These are phyloP conservation scores for Pseudozyma pruni DNA, from an alignment of 1,284 basidiomycete genomes.

Conservation along the genomic window DNA sequence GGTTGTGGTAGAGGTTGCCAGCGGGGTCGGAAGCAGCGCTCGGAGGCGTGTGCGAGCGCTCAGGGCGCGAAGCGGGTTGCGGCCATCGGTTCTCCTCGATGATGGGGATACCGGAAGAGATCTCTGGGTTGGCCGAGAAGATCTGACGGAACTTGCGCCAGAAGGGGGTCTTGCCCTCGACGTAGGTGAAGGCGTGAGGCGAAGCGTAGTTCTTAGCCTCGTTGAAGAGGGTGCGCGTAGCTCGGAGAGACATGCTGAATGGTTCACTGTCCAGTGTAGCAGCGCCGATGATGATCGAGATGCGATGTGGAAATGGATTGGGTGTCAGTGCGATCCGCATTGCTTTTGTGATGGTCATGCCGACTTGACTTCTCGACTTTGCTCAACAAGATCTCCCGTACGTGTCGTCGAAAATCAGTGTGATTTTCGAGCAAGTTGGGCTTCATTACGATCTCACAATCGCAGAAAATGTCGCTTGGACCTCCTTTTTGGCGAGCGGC, in stretches of 20 bases:
- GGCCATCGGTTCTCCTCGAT: slow-evolving; percentile 80
- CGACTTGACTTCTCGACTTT: background rate
- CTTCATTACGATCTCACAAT: no score
- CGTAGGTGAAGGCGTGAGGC: slow-evolving; percentile 61
- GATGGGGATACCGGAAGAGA: slow-evolving; percentile 89
- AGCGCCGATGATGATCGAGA: no score
- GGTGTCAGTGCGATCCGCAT: no score
- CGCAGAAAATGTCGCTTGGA: no score
- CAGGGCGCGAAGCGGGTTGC: slow-evolving; percentile 84
- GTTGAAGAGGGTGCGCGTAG: slow-evolving; percentile 49
- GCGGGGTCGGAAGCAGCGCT: slow-evolving; percentile 72
- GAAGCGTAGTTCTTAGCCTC: slow-evolving; percentile 57
- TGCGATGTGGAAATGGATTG: no score
- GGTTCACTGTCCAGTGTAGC: background rate
- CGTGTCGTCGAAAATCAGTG: no score
- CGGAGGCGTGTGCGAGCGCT: slow-evolving; percentile 84
- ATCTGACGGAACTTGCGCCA: slow-evolving; percentile 65
- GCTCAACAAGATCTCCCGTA: no score
- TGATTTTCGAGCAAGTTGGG: no score
- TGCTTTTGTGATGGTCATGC: background rate
- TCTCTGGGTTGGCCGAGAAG: slow-evolving; percentile 80
- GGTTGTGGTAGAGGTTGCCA: slow-evolving; percentile 80
- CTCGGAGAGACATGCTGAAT: slow-evolving; percentile 43
- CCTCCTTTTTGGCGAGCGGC: no score
- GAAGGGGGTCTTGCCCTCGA: slow-evolving; percentile 65